Conservation (phyloP, 345 rosid species). For the Euphorbia lathyris region DNA sequence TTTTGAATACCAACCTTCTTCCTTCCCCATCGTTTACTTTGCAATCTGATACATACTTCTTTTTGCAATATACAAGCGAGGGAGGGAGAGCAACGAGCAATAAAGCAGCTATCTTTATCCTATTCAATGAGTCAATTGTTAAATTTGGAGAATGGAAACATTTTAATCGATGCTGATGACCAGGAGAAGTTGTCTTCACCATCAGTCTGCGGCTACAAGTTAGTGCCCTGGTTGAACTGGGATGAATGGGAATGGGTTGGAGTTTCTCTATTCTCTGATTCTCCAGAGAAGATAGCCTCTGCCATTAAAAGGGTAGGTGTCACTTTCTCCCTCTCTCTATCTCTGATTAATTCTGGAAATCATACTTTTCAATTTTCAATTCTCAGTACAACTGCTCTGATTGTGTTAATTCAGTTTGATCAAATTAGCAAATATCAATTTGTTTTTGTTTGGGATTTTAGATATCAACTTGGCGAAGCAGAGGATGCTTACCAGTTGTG, state of each 20-base stretch:
- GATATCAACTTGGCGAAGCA: conserved; percentile 79
- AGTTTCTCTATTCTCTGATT: conserved; percentile 76
- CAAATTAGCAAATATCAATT: no score
- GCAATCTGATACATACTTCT: no score
- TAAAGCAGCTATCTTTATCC: neutral
- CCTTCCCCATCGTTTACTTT: neutral
- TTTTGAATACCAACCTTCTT: neutral
- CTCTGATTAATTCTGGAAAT: neutral
- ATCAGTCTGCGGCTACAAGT: conserved; percentile 39
- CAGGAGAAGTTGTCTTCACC: conserved; percentile 11
- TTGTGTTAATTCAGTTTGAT: neutral
- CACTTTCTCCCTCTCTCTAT: neutral
- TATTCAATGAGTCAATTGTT: conserved; percentile 35
- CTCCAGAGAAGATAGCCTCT: conserved; percentile 41
- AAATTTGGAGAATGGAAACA: conserved; percentile 40
- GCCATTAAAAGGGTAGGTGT: conserved; percentile 63
- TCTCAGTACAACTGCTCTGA: no score
- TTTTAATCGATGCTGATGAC: conserved; percentile 29
- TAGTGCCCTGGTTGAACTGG: conserved; percentile 95
- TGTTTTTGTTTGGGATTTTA: conserved; percentile 18
- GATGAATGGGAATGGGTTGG: conserved; percentile 82
- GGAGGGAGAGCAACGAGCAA: no score
- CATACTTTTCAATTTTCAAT: neutral
- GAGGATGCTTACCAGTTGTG: conserved; percentile 78
- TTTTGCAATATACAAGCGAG: no score